Base-by-base conservation (phyloP, 805 yeast species). In the Candida sanyiensis region DNA sequence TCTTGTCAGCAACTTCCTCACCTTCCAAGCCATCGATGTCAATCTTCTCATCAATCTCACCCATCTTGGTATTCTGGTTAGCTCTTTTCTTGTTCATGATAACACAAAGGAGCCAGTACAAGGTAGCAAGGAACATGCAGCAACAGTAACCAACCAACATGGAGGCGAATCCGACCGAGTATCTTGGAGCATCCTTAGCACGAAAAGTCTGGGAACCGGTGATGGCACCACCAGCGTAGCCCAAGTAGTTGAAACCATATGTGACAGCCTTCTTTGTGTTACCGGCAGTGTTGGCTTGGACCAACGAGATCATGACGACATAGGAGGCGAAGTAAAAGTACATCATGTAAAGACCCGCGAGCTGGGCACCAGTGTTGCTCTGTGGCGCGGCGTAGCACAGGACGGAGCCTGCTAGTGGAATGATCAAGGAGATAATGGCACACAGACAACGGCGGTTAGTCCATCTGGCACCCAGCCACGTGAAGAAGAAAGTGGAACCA, bases 151-250 rank as follows among this genome's bases (percentile, higher is more conserved):
- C 63, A 4, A 63, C 68, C 49, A 71, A 51, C 41, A 72, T 54
- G 6, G 68, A 59, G 4, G 68, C 63, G 39, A 69, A 69, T 6
- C 75, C 77, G 15, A 66, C 67, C 4, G 56, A 51, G 44, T 69
- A 71, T 23, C 46, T 48, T 17, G 73, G 73, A 27, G 64, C 69
- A 36, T 66, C 69, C 11, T 59, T 48, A 2, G 64, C 49, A 40
- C 63, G 62, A 56, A 69, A 70, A n/a, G 70, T 56, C 44, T 70
- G 74, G 2, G 75, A 66, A n/a, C 73, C 75, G 23, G 67, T 62
- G 34, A 71, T 54, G 27, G 67, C 62, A 26, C 70, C 73, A 39
- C 68, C 57, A 20, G 70, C 62, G 45, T 68, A 67, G 12, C 65
- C 68, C 28, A 62, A 44, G 33, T 59, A 63, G 49, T 56, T 58